Conservation (phyloP, 2,329 filamentous ascomycete species). For the Sarocladium kiliense region DNA sequence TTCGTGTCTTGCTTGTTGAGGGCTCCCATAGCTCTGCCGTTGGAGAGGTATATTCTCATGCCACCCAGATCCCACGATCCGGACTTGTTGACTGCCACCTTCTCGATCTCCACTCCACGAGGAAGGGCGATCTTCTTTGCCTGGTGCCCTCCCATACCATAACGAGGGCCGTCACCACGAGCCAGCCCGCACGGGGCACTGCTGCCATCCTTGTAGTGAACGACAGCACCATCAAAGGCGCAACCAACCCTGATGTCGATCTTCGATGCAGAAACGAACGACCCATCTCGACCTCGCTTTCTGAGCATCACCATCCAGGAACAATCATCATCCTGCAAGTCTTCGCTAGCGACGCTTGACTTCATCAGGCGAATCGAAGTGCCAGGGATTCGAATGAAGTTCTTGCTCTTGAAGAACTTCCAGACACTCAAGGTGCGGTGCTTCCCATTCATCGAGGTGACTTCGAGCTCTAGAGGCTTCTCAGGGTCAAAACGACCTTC, state of each 20-base stretch:
- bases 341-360: slow-evolving; percentile 22
- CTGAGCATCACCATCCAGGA: slow-evolving; percentile 28
- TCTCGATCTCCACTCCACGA: slow-evolving; percentile 21
- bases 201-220: slow-evolving; percentile 39
- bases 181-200: slow-evolving; percentile 35
- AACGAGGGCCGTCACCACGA: slow-evolving; percentile 12
- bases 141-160: slow-evolving; percentile 25
- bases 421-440: slow-evolving; percentile 27
- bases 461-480: slow-evolving; percentile 24
- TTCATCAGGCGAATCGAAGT: slow-evolving; percentile 32
- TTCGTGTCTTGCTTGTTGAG: slow-evolving; percentile 12
- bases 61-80: slow-evolving; percentile 12
- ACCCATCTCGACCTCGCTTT: slow-evolving; percentile 22
- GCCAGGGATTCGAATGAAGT: slow-evolving; percentile 32
- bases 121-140: slow-evolving; percentile 19
- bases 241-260: slow-evolving; percentile 41
- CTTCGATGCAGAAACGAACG: slow-evolving; percentile 29
- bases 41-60: slow-evolving; percentile 18
- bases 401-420: slow-evolving; percentile 22
- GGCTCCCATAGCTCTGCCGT: slow-evolving; percentile 17
- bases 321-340: slow-evolving; percentile 16
- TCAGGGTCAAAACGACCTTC: slow-evolving; percentile 23
- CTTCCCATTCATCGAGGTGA: slow-evolving; percentile 36
- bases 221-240: slow-evolving; percentile 37
- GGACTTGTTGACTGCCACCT: slow-evolving; percentile 21